Conservation (phyloP, 345 rosid genomes). For the Linum usitatissimum region DNA sequence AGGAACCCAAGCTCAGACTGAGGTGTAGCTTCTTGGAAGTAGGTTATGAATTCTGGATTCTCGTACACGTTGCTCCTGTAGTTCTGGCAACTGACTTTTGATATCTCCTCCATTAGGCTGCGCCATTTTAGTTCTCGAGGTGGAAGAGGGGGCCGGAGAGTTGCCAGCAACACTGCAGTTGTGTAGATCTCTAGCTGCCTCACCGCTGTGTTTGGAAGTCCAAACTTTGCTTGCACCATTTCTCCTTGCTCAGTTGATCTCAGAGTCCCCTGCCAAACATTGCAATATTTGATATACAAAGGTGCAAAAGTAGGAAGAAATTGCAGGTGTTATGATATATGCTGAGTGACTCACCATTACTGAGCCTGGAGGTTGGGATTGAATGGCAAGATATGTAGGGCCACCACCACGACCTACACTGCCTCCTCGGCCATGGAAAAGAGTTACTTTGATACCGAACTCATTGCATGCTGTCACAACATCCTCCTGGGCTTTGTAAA, state of each 20-base stretch:
- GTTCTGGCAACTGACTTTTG: constrained; percentile 60
- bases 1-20: constrained; percentile 94
- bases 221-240: constrained; percentile 99
- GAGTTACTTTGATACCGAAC: constrained; percentile 73
- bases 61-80: constrained; percentile 76
- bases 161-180: constrained; percentile 87
- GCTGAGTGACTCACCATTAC: constrained; percentile 60
- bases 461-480: constrained; percentile 93
- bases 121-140: constrained; percentile 95
- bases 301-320: not conserved
- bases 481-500: constrained; percentile 96
- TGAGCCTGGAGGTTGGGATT: constrained; percentile 97
- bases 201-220: constrained; percentile 80
- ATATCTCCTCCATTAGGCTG: constrained; percentile 88
- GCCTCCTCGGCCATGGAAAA: constrained; percentile 98
- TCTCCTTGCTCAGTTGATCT: constrained; percentile 99
- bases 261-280: constrained; percentile 61
- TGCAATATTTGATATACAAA: not conserved
- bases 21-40: constrained; percentile 94
- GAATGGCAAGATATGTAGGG: constrained; percentile 92
- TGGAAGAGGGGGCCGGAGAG: constrained; percentile 74
- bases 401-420: constrained; percentile 99
- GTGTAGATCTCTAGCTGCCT: constrained; percentile 94
- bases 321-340: not conserved
- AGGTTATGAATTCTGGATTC: constrained; percentile 82